Evolutionary conservation across 31 red algal genomes (phyloP), one percentile per base, ranked within the genome.

Genomic region (Asparagopsis taxiformis): DNA sequence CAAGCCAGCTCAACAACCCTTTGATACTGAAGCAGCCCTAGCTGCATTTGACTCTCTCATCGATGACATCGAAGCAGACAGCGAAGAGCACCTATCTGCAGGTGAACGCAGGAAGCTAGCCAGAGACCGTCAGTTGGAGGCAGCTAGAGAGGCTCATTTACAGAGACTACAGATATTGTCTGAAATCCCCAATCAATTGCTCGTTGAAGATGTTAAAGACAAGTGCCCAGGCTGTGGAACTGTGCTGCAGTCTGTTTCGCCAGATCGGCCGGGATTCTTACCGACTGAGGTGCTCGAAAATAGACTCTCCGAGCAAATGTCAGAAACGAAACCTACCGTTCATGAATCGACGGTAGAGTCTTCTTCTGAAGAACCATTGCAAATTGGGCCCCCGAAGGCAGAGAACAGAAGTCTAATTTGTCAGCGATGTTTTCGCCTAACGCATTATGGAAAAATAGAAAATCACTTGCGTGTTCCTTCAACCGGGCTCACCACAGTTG

Each of bases 371-470:
- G 38, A 52, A 72, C 8, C 41, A 6, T 46, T 46, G 41, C n/a
- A 5, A 51, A 25, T 52, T 22, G 28, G 3, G 23, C 70, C 62
- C 10, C 31, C 29, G n/a, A 72, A 39, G 44, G 5, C 39, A 31
- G 75, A 61, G 20, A 58, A 55, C 57, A 22, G 65, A 1, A 16
- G 0, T 21, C 24, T 38, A 17, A 59, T 76, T n/a, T 97, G 94
- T 67, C 88, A 97, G 72, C 51, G 94, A 30, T 97, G 94, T 67
- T 97, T 85, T 66, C 94, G 87, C 26, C 59, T 97, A 50, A 72
- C 73, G 28, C 83, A 97, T 51, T 97, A 97, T 50, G 83, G 82
- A 19, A 28, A 50, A n/a, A 80, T 97, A 16, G 77, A 92, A 20
- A 58, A 54, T 39, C 32, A 58, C 20, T 64, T 91, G 52, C 79